phyloP scores from a whole-genome alignment of 768 basidiomycete species.

The Xerocomus potaroensis region DNA sequence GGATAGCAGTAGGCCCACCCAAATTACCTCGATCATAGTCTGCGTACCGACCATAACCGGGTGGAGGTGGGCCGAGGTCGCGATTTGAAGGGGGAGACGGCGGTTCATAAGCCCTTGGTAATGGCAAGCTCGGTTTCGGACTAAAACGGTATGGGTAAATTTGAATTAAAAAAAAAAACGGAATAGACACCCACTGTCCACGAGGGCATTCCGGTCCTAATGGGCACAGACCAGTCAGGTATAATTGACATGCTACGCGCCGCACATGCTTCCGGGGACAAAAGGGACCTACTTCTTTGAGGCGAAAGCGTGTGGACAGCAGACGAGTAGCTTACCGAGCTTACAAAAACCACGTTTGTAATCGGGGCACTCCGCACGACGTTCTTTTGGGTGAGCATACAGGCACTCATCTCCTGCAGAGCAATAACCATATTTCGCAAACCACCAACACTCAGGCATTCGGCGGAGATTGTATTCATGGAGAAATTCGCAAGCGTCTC shows the following conservation, averaged over 20 bases:
- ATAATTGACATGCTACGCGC: slow-evolving; percentile 84
- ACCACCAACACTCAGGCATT: slow-evolving; percentile 99
- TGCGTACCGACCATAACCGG: slow-evolving; percentile 82
- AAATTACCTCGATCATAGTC: slow-evolving; percentile 59
- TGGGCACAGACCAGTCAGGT: slow-evolving; percentile 91
- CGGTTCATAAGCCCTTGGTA: slow-evolving; percentile 70
- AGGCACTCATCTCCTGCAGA: slow-evolving; percentile 96
- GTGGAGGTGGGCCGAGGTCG: slow-evolving; percentile 86
- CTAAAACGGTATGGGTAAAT: slow-evolving; percentile 36
- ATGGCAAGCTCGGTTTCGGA: slow-evolving; percentile 72
- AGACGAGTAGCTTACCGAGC: slow-evolving; percentile 56
- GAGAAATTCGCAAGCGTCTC: slow-evolving; percentile 95
- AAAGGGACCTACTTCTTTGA: slow-evolving; percentile 55
- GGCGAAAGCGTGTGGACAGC: slow-evolving; percentile 3
- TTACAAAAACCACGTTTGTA: slow-evolving; percentile 96
- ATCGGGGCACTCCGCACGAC: slow-evolving; percentile 90
- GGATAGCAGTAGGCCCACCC: slow-evolving; percentile 26
- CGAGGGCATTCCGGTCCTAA: slow-evolving; percentile 81
- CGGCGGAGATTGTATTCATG: slow-evolving; percentile 97
- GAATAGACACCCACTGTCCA: slow-evolving; percentile 68
- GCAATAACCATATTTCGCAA: slow-evolving; percentile 95
- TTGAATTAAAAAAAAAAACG: slow-evolving; percentile 2
- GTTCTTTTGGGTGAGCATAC: slow-evolving; percentile 92
- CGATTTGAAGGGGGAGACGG: slow-evolving; percentile 71
- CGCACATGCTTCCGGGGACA: slow-evolving; percentile 94